A percentile compares a stretch with the other conserved stretches of the same genome.
Evolutionary conservation across 2,329 filamentous ascomycete species (phyloP).

Genomic region (Curvularia spicifera): DNA sequence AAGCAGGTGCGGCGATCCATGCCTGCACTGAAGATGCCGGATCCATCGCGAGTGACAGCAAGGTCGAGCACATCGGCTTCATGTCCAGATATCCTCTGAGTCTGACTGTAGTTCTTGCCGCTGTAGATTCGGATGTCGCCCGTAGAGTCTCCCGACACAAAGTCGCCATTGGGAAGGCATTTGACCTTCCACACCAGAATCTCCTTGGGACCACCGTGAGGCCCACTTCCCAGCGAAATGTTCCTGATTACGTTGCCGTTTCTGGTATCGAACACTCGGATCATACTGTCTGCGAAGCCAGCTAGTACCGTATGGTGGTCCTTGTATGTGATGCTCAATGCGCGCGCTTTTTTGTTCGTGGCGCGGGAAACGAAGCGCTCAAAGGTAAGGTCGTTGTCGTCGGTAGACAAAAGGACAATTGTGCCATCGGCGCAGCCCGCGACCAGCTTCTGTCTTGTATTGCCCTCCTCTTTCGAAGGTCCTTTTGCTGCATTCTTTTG

Average conservation of each 20-base stretch:
- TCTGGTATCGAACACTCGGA: constrained; percentile 85
- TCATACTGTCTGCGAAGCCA: constrained; percentile 95
- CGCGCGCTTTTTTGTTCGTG: constrained; percentile 82
- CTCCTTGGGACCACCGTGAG: constrained; percentile 78
- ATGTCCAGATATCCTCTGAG: constrained; percentile 84
- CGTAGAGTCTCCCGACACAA: constrained; percentile 93
- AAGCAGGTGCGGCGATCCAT: constrained; percentile 88
- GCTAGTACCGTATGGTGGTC: constrained; percentile 81
- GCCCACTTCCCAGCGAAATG: constrained; percentile 84
- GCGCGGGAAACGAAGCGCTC: constrained; percentile 76
- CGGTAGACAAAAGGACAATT: constrained; percentile 83
- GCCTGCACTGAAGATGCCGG: constrained; percentile 83
- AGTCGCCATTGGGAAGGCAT: constrained; percentile 83
- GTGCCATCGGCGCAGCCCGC: constrained; percentile 91
- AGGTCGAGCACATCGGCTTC: constrained; percentile 89
- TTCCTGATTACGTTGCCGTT: constrained; percentile 77
- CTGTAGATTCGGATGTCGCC: constrained; percentile 95
- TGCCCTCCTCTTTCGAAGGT: constrained; percentile 30
- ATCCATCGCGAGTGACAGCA: constrained; percentile 80
- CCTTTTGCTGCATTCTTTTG: constrained; percentile 45
- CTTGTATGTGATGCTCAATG: constrained; percentile 91
- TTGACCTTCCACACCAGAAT: constrained; percentile 94
- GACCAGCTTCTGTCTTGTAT: constrained; percentile 67
- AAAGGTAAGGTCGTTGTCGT: constrained; percentile 82
- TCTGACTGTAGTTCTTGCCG: constrained; percentile 86